Base-by-base conservation (phyloP, 2,329 filamentous ascomycete genomes). In the Pseudogymnoascus sp. region DNA sequence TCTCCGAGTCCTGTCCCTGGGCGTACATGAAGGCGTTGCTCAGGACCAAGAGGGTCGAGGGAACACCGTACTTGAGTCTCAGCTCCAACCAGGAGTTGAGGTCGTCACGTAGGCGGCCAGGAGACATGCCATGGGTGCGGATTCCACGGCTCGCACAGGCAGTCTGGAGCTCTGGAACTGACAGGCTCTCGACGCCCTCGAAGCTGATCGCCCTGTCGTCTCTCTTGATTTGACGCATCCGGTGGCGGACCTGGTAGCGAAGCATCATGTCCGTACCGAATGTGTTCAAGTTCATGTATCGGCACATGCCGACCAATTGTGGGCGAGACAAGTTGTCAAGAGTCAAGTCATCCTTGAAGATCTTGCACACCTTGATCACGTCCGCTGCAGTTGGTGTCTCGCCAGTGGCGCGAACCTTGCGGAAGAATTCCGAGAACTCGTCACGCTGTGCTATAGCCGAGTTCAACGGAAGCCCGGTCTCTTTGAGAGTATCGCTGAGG, bases 191-290 rank as follows among this genome's bases (percentile, higher is more conserved):
- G 30, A 99, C 88, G 35, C 94, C 92, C 75, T 99, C 94, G 71
- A 88, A 96, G 73, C 86, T 89, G 72, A 99, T 99, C 65, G 92
- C 91, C 67, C 87, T 87, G 77, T 99, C 94, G 71, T 99, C 94
- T 65, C 93, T 88, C 85, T 99, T 99, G 81, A 97, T 97, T 77
- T 99, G 94, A 69, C 93, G 86, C 94, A 99, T 99, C 65, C 93
- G 90, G 77, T 97, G 92, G 62, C 94, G 90, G 70, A 99, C 86
- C 73, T 96, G 91, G 77, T 99, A 99, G 61, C 94, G 90, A 59
- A 99, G 86, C 89, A 99, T 96, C 75, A 91, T 90, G 75, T 99
- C 94, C 20, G 94, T 97, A 66, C 94, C 94, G 70, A 97, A 97
- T 0, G 91, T 93, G 78, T 93, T 94, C 61, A 99, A 83, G 76